These are phyloP conservation scores for Mycena citricolor DNA, from an alignment of 1,284 basidiomycete genomes.

Conservation along the genomic window DNA sequence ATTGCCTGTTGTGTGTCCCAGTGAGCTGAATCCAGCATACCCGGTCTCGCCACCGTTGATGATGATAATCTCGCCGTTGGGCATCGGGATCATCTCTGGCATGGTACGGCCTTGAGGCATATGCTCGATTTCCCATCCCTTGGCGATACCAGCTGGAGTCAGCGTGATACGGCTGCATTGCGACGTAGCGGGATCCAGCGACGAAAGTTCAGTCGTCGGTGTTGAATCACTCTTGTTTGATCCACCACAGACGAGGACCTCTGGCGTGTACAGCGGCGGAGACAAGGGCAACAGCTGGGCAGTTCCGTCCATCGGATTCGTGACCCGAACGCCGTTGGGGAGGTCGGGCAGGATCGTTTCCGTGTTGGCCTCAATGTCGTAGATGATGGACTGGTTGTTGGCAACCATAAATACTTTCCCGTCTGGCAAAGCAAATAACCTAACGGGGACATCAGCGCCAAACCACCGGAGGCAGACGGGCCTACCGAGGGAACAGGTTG, in stretches of 20 bases:
- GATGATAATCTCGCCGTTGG: conserved; percentile 74
- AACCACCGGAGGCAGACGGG: conserved; percentile 34
- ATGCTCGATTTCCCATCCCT: conserved; percentile 72
- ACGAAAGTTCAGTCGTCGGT: conserved; percentile 61
- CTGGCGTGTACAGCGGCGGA: conserved; percentile 61
- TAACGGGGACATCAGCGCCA: conserved; percentile 25
- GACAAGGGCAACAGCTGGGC: conserved; percentile 72
- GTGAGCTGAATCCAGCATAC: conserved; percentile 83
- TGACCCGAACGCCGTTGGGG: conserved; percentile 80
- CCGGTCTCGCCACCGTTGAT: conserved; percentile 75
- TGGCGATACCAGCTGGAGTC: conserved; percentile 59
- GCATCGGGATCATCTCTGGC: conserved; percentile 80
- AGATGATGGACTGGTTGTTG: conserved; percentile 78
- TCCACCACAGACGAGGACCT: conserved; percentile 80
- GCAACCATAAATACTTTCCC: conserved; percentile 77
- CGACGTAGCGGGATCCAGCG: conserved; percentile 66
- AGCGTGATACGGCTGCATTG: conserved; percentile 75
- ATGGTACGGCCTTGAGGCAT: conserved; percentile 77
- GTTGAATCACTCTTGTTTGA: conserved; percentile 64
- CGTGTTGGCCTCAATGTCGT: conserved; percentile 66
- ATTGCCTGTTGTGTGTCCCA: conserved; percentile 61
- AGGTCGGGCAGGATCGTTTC: conserved; percentile 67
- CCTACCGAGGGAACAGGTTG: conserved; percentile 77
- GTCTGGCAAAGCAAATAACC: conserved; percentile 71
- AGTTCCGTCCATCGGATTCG: conserved; percentile 80